phyloP scores from a whole-genome alignment of 225 moss, liverwort and hornwort species.

The Climacium dendroides region DNA sequence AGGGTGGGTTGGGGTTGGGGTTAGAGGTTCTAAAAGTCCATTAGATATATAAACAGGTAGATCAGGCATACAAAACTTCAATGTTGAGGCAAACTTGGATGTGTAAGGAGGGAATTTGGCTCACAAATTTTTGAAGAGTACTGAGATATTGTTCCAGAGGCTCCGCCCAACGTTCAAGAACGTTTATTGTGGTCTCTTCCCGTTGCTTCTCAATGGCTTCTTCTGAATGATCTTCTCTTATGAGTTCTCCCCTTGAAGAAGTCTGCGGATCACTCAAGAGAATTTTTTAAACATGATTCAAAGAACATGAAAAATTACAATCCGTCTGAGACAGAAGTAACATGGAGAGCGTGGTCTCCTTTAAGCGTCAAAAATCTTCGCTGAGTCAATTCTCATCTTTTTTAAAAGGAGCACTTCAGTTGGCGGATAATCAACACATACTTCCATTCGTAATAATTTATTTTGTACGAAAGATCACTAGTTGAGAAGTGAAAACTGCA shows the following conservation, averaged over 20 bases:
- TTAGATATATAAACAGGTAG: neutral
- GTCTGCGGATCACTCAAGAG: slow-evolving; percentile 5
- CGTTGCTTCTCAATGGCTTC: neutral
- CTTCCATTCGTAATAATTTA: neutral
- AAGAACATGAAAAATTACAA: neutral
- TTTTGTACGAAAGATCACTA: neutral
- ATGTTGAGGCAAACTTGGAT: neutral
- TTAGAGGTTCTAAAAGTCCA: neutral
- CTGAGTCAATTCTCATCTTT: neutral
- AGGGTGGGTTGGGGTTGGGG: no score
- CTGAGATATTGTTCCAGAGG: slow-evolving; percentile 39
- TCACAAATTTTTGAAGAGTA: slow-evolving; percentile 34
- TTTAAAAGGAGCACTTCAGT: neutral
- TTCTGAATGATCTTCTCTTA: neutral
- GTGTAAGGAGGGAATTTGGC: neutral
- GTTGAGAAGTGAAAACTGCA: neutral
- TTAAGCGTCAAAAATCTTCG: neutral
- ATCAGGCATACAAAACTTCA: neutral
- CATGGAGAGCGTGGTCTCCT: neutral
- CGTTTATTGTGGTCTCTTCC: neutral
- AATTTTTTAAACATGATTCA: neutral
- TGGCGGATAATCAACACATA: neutral
- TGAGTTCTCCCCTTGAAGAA: neutral
- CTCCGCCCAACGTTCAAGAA: slow-evolving; percentile 35
- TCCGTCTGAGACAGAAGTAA: neutral